Percentiles rank a stretch among this genome's conserved stretches.
Evolutionary conservation across 2,329 filamentous ascomycete genomes (phyloP).

Genomic region (Cercospora sp.): DNA sequence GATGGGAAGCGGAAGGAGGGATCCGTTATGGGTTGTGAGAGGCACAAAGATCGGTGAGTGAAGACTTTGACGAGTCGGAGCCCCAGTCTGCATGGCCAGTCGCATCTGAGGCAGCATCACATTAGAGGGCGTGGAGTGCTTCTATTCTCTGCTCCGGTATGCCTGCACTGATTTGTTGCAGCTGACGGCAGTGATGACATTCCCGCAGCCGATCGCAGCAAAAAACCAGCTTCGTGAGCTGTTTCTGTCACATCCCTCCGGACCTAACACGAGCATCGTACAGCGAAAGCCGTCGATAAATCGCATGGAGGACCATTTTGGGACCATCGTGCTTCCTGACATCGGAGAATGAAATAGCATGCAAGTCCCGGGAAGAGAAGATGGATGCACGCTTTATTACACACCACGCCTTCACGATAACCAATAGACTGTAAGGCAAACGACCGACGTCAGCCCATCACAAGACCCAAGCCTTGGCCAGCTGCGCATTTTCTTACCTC

Average conservation of each 20-base stretch:
- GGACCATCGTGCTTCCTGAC: background rate
- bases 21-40: slow-evolving; percentile 51
- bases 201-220: background rate
- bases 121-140: background rate
- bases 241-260: background rate
- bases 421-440: background rate
- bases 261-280: background rate
- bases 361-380: background rate
- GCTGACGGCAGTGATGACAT: background rate
- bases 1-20: slow-evolving; percentile 35
- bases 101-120: background rate
- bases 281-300: background rate
- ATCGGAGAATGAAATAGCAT: background rate
- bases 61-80: background rate
- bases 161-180: background rate
- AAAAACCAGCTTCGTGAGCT: background rate
- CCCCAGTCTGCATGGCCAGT: background rate
- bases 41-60: slow-evolving; percentile 22
- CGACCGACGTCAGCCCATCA: background rate
- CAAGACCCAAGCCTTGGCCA: background rate
- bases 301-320: background rate
- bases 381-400: background rate
- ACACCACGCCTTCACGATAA: background rate
- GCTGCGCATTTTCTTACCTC: background rate
- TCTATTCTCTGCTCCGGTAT: background rate